Evolutionary conservation across 768 basidiomycete genomes (phyloP).

Genomic region (Steccherinum ochraceum): DNA sequence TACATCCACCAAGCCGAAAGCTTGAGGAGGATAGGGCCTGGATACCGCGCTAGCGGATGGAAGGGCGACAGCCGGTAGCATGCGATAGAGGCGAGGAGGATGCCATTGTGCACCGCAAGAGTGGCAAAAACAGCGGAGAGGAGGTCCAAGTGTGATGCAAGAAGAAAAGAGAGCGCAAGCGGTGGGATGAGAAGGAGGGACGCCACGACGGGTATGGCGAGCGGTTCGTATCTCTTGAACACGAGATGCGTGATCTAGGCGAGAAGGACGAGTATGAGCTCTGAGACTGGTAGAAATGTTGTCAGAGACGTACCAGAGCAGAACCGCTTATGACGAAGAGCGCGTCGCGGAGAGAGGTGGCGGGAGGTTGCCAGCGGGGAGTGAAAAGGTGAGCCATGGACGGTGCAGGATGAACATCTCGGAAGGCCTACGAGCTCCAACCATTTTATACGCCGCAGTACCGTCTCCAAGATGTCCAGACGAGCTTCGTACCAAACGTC

Average conservation of each 20-base stretch:
- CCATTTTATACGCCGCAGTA: too few species aligned
- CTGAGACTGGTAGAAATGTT: neutral
- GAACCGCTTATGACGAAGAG: neutral
- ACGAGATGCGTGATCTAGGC: neutral
- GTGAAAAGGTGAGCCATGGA: too few species aligned
- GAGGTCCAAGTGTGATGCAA: neutral
- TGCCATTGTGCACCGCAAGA: too few species aligned
- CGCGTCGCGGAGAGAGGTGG: neutral
- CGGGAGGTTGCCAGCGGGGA: too few species aligned
- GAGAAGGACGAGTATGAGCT: neutral
- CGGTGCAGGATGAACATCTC: too few species aligned
- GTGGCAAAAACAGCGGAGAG: neutral
- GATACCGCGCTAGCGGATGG: conserved; percentile 20
- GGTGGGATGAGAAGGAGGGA: neutral
- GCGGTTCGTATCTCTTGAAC: conserved; percentile 1
- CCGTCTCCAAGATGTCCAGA: too few species aligned
- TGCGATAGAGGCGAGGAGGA: conserved; percentile 10
- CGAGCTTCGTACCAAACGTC: too few species aligned
- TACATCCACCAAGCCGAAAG: conserved; percentile 12
- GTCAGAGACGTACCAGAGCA: neutral
- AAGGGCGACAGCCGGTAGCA: conserved; percentile 21
- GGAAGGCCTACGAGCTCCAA: too few species aligned
- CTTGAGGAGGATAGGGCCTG: conserved; percentile 15
- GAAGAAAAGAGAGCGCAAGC: neutral
- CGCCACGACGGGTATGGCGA: neutral